phyloP scores from a whole-genome alignment of 1,284 basidiomycete genomes.

The Fomitiporia mediterranea region DNA sequence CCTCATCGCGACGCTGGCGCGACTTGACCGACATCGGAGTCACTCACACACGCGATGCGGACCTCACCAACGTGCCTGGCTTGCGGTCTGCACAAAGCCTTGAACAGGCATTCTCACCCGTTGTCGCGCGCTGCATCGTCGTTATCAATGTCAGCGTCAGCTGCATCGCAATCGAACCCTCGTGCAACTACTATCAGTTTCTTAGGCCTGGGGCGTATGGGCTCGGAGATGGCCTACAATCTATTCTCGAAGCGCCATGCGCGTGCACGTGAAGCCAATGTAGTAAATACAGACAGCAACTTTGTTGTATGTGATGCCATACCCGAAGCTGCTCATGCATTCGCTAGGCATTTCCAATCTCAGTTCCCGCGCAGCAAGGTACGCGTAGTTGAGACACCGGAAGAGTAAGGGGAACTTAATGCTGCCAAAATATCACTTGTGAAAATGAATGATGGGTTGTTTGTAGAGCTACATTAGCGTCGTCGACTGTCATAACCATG shows the following conservation, averaged over 20 bases:
- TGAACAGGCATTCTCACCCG: neutral
- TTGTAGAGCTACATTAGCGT: conserved; percentile 32
- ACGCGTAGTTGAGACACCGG: conserved; percentile 53
- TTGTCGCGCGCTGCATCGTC: neutral
- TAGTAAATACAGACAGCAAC: conserved; percentile 22
- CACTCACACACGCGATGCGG: neutral
- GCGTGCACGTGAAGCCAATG: conserved; percentile 23
- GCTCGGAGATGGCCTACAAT: conserved; percentile 80
- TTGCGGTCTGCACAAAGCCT: neutral
- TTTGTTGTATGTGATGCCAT: conserved; percentile 79
- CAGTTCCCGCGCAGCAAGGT: conserved; percentile 57
- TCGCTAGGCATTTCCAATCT: conserved; percentile 48
- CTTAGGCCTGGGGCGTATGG: conserved; percentile 81
- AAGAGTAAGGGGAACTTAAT: conserved; percentile 49
- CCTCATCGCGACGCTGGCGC: neutral
- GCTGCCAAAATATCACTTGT: conserved; percentile 12
- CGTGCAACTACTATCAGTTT: conserved; percentile 62
- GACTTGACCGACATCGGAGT: neutral
- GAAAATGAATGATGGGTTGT: conserved; percentile 14
- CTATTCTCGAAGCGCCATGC: conserved; percentile 66
- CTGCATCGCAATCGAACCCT: neutral
- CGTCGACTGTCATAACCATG: conserved; percentile 77
- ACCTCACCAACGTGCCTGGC: neutral
- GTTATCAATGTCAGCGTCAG: neutral
- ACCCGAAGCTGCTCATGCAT: conserved; percentile 52